phyloP scores from a whole-genome alignment of 1,284 basidiomycete species.

The Pyrrhoderma lamaoense region DNA sequence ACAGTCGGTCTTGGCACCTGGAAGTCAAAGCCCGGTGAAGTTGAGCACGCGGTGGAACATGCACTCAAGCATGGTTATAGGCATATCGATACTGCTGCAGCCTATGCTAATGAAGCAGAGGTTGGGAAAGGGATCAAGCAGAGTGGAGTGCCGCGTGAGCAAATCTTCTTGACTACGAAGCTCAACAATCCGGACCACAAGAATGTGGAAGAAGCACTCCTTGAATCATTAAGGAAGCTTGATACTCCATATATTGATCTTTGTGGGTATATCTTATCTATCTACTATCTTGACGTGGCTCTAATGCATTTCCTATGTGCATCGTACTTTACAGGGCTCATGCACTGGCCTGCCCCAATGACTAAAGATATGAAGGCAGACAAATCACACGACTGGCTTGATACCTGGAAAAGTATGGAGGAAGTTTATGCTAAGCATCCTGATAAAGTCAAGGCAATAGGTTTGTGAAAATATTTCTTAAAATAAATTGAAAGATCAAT shows the following conservation, averaged over 20 bases:
- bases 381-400: constrained; percentile 52
- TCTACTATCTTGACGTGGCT: too few species aligned
- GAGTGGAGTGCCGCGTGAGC: constrained; percentile 58
- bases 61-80: constrained; percentile 71
- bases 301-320: not conserved
- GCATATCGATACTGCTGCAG: constrained; percentile 63
- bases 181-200: constrained; percentile 68
- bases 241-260: constrained; percentile 71
- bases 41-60: constrained; percentile 52
- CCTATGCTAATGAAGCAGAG: constrained; percentile 51
- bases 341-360: constrained; percentile 76
- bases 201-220: constrained; percentile 56
- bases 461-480: constrained; percentile 26
- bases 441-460: constrained; percentile 68
- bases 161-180: constrained; percentile 74
- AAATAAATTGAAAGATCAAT: not conserved
- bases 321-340: constrained; percentile 47
- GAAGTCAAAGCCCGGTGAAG: constrained; percentile 56
- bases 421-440: constrained; percentile 54
- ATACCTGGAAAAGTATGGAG: constrained; percentile 80
- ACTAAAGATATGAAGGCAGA: constrained; percentile 41
- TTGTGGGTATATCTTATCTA: constrained; percentile 24
- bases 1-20: constrained; percentile 75
- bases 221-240: constrained; percentile 62
- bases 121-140: constrained; percentile 76